These are phyloP conservation scores for Henckelia pumila DNA, from an alignment of 257 asterid species.

Conservation along the genomic window DNA sequence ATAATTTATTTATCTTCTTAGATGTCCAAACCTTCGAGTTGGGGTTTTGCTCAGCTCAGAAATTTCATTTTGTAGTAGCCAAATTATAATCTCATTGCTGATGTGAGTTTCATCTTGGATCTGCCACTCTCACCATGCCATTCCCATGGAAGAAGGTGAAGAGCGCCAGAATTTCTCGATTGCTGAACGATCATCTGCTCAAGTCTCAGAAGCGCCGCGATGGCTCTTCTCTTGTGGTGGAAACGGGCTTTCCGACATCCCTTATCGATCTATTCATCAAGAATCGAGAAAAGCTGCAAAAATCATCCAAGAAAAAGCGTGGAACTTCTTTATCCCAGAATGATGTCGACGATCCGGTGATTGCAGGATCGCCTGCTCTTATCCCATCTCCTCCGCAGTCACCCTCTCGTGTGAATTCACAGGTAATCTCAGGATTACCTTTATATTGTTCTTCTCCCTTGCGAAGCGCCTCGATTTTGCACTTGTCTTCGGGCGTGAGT, in stretches of 20 bases:
- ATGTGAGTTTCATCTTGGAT: neutral
- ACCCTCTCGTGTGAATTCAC: conserved; percentile 17
- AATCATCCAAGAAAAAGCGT: conserved; percentile 38
- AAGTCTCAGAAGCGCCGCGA: conserved; percentile 56
- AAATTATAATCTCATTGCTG: neutral
- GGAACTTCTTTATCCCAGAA: conserved; percentile 1
- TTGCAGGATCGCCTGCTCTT: conserved; percentile 6
- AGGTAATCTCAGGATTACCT: conserved; percentile 15
- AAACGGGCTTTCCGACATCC: conserved; percentile 82
- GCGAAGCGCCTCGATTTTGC: conserved; percentile 8
- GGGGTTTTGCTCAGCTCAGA: conserved; percentile 21
- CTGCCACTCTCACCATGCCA: conserved; percentile 41
- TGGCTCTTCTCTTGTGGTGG: conserved; percentile 64
- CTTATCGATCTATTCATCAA: conserved; percentile 74
- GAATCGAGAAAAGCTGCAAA: conserved; percentile 57
- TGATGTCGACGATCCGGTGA: conserved; percentile 11
- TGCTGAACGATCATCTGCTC: conserved; percentile 63
- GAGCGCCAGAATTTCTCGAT: conserved; percentile 43
- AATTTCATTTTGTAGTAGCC: neutral
- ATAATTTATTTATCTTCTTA: too few relatives aligned
- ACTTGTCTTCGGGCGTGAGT: neutral
- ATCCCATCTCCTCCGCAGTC: conserved; percentile 19
- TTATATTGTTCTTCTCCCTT: conserved; percentile 13
- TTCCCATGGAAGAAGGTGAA: conserved; percentile 67
- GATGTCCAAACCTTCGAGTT: neutral